These are phyloP conservation scores for Podospora conica DNA, from an alignment of 495 filamentous ascomycete species.

Conservation along the genomic window DNA sequence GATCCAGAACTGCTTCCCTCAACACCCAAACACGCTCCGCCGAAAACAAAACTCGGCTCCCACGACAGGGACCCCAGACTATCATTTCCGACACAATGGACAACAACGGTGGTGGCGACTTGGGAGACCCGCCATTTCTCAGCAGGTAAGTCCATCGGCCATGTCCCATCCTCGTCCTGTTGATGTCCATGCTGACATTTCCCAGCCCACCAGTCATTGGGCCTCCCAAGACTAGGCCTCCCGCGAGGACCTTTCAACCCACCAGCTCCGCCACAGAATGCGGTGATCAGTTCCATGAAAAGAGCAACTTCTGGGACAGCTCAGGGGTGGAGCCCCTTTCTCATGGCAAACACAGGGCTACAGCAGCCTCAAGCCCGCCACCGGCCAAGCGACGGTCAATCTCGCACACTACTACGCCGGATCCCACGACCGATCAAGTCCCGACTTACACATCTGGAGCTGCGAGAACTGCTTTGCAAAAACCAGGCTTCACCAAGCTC, in stretches of 20 bases:
- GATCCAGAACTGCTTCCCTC: neutral
- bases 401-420: neutral
- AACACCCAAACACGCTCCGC: neutral
- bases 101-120: neutral
- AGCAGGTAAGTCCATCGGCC: neutral
- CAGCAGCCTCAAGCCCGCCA: neutral
- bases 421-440: neutral
- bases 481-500: neutral
- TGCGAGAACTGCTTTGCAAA: neutral
- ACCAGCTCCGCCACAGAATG: neutral
- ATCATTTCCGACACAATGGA: no score
- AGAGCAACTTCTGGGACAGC: neutral
- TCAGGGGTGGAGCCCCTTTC: neutral
- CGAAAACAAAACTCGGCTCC: neutral
- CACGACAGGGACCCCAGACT: neutral
- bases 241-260: neutral
- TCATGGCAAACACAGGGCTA: neutral
- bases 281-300: neutral
- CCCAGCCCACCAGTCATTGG: neutral
- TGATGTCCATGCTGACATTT: neutral
- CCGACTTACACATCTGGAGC: neutral
- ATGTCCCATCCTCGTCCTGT: neutral
- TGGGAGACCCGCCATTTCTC: neutral
- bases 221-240: no score
- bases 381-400: neutral